Conservation (phyloP, 2,329 filamentous ascomycete species). For the Coniochaeta sp. region DNA sequence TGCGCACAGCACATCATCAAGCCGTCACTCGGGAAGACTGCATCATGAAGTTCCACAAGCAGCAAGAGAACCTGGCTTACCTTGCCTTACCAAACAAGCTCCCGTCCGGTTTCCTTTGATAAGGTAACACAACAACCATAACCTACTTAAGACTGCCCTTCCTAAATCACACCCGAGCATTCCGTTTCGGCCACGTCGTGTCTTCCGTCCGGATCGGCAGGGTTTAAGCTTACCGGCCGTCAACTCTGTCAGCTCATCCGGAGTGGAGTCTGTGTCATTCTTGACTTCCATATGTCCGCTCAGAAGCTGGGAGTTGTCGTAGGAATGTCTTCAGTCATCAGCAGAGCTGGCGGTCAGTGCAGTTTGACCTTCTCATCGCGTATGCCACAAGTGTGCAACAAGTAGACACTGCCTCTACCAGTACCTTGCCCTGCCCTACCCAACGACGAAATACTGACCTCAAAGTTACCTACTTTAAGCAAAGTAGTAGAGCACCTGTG, state of each 20-base stretch:
- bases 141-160: too few species aligned
- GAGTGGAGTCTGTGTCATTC: background rate
- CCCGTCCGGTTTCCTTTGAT: too few species aligned
- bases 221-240: background rate
- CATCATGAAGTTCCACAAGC: background rate
- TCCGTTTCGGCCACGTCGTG: background rate
- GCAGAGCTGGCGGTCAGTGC: background rate
- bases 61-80: background rate
- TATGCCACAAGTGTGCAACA: too few species aligned
- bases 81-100: too few species aligned
- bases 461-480: too few species aligned
- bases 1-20: background rate
- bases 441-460: too few species aligned
- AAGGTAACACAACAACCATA: too few species aligned
- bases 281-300: background rate
- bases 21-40: background rate
- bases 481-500: too few species aligned
- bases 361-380: background rate
- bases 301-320: too few species aligned
- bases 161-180: background rate
- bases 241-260: background rate
- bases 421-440: too few species aligned
- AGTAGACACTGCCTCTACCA: too few species aligned
- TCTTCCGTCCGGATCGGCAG: background rate
- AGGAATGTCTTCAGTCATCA: too few species aligned